phyloP scores from a whole-genome alignment of 2,329 filamentous ascomycete species.

The Plenodomus lindquistii region DNA sequence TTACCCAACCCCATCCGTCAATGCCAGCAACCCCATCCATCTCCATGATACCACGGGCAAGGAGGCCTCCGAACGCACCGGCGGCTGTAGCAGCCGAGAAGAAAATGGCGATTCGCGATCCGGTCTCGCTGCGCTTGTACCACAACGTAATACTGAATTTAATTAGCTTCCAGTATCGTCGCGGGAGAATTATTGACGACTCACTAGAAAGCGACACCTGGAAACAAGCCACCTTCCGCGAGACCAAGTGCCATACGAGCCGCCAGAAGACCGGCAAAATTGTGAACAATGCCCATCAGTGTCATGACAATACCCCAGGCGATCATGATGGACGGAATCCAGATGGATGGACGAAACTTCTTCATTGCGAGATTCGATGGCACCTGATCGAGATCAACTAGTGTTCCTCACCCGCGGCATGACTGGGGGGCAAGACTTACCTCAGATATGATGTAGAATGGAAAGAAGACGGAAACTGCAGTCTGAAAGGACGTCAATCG shows the following conservation, averaged over 20 bases:
- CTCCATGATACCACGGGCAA: conserved; percentile 60
- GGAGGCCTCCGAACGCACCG: conserved; percentile 60
- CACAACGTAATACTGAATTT: conserved; percentile 59
- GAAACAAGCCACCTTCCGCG: conserved; percentile 8
- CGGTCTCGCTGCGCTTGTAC: conserved; percentile 59
- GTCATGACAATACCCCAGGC: conserved; percentile 50
- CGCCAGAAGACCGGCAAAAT: conserved; percentile 46
- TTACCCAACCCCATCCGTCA: conserved; percentile 4
- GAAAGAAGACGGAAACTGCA: conserved; percentile 1
- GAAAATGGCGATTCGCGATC: conserved; percentile 59
- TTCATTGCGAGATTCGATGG: conserved; percentile 64
- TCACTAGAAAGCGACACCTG: conserved; percentile 6
- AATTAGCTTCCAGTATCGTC: conserved; percentile 8
- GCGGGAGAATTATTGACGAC: conserved; percentile 8
- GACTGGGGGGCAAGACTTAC: too few relatives aligned
- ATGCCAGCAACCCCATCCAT: conserved; percentile 56
- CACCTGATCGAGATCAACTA: conserved; percentile 17
- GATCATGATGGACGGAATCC: conserved; percentile 47
- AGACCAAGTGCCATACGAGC: conserved; percentile 45
- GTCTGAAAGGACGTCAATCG: not conserved
- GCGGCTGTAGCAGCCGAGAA: conserved; percentile 58
- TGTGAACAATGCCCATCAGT: conserved; percentile 47
- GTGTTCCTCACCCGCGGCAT: too few relatives aligned
- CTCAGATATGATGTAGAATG: conserved; percentile 12
- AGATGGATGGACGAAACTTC: conserved; percentile 52